phyloP scores from a whole-genome alignment of 805 yeast species.

The Brettanomyces naardenensis region DNA sequence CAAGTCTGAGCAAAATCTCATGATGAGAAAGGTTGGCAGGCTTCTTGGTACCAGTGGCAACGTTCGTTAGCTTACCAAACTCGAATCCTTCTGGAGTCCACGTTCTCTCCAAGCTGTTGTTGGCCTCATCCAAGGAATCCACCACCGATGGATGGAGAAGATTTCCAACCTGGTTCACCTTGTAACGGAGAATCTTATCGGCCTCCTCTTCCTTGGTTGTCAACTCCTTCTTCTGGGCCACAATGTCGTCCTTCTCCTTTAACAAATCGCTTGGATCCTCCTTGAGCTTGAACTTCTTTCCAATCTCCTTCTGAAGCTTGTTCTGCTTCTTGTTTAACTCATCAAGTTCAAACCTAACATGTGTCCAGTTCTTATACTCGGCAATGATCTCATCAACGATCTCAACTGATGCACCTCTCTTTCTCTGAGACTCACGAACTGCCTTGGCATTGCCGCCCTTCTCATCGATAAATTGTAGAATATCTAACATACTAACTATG shows the following conservation, averaged over 20 bases:
- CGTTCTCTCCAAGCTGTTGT: slow-evolving; percentile 78
- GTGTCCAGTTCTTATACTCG: slow-evolving; percentile 90
- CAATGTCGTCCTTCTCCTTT: slow-evolving; percentile 70
- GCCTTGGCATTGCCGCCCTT: slow-evolving; percentile 94
- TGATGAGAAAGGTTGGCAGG: slow-evolving; percentile 86
- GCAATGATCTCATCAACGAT: slow-evolving; percentile 89
- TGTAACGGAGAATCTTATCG: slow-evolving; percentile 63
- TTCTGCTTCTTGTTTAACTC: slow-evolving; percentile 83
- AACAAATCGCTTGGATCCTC: slow-evolving; percentile 87
- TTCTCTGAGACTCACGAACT: slow-evolving; percentile 82
- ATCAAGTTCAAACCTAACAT: slow-evolving; percentile 82
- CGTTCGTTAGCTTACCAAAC: slow-evolving; percentile 45
- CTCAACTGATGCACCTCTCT: slow-evolving; percentile 93
- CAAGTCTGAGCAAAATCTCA: slow-evolving; percentile 86
- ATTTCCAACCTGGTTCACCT: slow-evolving; percentile 90
- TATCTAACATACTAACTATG: slow-evolving; percentile 85
- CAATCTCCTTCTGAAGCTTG: slow-evolving; percentile 88
- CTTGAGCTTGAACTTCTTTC: slow-evolving; percentile 85
- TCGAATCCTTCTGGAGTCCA: slow-evolving; percentile 72
- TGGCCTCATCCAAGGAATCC: slow-evolving; percentile 79
- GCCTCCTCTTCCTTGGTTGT: slow-evolving; percentile 68
- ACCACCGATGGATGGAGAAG: slow-evolving; percentile 90
- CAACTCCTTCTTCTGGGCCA: slow-evolving; percentile 59
- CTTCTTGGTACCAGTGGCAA: slow-evolving; percentile 71
- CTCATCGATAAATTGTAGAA: slow-evolving; percentile 84